Evolutionary conservation across 768 basidiomycete genomes (phyloP).

Genomic region (Lentinula detonsa): DNA sequence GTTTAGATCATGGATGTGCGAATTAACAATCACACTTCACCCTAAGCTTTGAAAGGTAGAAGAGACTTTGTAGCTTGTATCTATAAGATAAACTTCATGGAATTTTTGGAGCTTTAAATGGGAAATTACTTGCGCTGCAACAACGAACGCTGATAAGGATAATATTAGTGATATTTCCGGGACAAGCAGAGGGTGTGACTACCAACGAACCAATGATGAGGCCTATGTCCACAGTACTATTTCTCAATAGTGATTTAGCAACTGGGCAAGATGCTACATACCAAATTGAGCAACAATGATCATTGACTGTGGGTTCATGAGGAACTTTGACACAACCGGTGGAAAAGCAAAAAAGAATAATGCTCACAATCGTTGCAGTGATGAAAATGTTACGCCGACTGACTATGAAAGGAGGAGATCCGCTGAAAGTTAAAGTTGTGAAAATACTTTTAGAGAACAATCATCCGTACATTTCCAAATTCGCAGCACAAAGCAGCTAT

Average conservation of each 20-base stretch:
- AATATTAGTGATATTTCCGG: background rate
- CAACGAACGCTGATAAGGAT: background rate
- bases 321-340: background rate
- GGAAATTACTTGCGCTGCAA: background rate
- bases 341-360: background rate
- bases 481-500: background rate
- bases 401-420: background rate
- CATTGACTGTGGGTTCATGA: background rate
- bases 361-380: background rate
- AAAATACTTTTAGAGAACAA: background rate
- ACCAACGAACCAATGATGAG: background rate
- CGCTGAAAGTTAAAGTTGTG: background rate
- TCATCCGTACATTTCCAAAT: background rate
- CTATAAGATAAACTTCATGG: background rate
- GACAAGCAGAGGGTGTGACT: background rate
- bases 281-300: background rate
- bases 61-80: background rate
- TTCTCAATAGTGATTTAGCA: background rate
- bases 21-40: background rate
- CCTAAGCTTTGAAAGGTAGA: background rate
- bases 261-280: background rate
- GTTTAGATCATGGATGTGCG: background rate
- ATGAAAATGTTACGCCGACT: background rate
- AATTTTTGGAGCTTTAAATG: background rate
- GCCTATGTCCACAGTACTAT: background rate